Evolutionary conservation across 176 grass and related monocot species (phyloP).

Genomic region (Pharus latifolius): DNA sequence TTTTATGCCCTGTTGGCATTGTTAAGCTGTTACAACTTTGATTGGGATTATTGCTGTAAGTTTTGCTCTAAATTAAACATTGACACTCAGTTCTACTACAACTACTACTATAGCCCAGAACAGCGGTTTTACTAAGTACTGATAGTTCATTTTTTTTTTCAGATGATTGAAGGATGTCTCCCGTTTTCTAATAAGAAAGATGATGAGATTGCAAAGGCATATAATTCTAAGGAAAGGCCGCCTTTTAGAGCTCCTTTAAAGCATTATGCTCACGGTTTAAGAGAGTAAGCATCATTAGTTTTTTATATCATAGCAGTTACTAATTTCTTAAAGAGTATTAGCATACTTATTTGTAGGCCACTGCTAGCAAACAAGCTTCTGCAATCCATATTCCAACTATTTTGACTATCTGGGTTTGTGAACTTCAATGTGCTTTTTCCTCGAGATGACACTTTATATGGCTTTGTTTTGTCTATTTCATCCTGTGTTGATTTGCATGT

Average conservation of each 20-base stretch:
- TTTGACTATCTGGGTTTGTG: background rate
- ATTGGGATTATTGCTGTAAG: background rate
- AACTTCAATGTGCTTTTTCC: background rate
- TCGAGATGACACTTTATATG: background rate
- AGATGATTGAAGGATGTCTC: conserved; percentile 95
- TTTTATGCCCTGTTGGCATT: background rate
- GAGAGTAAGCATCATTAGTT: conserved; percentile 41
- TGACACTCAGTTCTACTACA: background rate
- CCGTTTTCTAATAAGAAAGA: conserved; percentile 67
- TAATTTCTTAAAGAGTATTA: background rate
- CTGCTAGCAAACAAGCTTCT: background rate
- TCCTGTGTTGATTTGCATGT: background rate
- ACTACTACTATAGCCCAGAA: background rate
- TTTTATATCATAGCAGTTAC: background rate
- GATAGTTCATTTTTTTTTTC: conserved; percentile 13
- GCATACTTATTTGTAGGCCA: background rate
- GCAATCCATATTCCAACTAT: background rate
- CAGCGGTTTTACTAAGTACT: background rate
- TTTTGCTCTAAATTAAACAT: conserved; percentile 2
- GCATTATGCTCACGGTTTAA: conserved; percentile 60
- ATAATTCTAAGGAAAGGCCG: conserved; percentile 85
- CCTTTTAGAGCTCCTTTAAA: conserved; percentile 65
- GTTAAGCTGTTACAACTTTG: background rate
- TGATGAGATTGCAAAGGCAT: conserved; percentile 66
- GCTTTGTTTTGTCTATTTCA: conserved; percentile 4